Evolutionary conservation across 495 filamentous ascomycete species (phyloP).

Genomic region (Cercophora sp.): DNA sequence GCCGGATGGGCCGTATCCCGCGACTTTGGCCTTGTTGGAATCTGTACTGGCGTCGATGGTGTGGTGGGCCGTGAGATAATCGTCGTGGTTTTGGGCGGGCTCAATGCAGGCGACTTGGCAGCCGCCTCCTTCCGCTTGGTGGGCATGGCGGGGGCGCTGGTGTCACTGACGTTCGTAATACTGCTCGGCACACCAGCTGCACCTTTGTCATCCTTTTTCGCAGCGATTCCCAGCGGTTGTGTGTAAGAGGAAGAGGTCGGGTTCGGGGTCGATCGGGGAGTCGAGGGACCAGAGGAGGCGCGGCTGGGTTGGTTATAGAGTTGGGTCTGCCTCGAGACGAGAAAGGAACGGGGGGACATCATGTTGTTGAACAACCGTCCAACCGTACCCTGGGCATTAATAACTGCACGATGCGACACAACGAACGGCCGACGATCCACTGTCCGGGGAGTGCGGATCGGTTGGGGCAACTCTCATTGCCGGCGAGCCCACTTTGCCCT

Average conservation of each 20-base stretch:
- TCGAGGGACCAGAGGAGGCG: background rate
- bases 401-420: conserved; percentile 7
- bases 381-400: conserved; percentile 12
- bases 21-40: conserved; percentile 35
- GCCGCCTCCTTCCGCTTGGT: conserved; percentile 21
- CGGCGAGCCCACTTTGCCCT: conserved; percentile 15
- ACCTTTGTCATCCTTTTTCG: conserved; percentile 30
- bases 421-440: conserved; percentile 10
- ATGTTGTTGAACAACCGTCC: conserved; percentile 22
- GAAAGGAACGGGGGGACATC: conserved; percentile 39
- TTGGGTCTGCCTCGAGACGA: conserved; percentile 25
- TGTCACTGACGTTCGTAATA: conserved; percentile 10
- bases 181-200: conserved; percentile 10
- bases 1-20: conserved; percentile 29
- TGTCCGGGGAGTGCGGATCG: conserved; percentile 17
- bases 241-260: background rate
- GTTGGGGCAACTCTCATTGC: conserved; percentile 20
- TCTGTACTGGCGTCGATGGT: conserved; percentile 44
- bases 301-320: conserved; percentile 6
- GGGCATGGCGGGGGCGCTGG: conserved; percentile 24
- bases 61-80: conserved; percentile 33
- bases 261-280: background rate
- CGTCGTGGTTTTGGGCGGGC: conserved; percentile 26
- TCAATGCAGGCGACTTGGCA: conserved; percentile 23
- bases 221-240: background rate